Evolutionary conservation across 352 stramenopile species (phyloP), one percentile per base, ranked within the genome.

Genomic region (Phytophthora cryptogea): DNA sequence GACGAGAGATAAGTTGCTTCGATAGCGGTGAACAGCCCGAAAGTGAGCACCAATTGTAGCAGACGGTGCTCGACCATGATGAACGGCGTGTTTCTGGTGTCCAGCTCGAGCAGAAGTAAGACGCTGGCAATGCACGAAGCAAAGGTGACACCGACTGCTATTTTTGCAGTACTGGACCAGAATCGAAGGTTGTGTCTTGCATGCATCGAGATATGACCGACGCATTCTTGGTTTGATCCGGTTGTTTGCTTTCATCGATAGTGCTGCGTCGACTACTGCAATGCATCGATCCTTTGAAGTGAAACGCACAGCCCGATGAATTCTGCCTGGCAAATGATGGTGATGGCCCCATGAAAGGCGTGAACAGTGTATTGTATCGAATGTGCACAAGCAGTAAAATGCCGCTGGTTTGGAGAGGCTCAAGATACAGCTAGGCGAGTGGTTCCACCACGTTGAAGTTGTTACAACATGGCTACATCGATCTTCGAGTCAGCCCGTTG

Each of bases 61-160:
- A 59, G 3, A 4, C 17, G 78, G 43, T 27, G 62, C 57, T 27
- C 74, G 54, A 16, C 59, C 61, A 27, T 87, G 43, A 28, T 84
- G 58, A 39, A 73, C 66, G 3, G 68, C 75, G 47, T 37, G 44
- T 51, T 14, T 37, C 28, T 10, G 0, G 27, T 28, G 44, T n/a
- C 3, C 14, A 8, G 5, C 44, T 33, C 20, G 27, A 36, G 44
- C 28, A 54, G 9, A 44, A 54, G 16, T 37, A 35, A 45, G 37
- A 10, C 5, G n/a, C 16, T 42, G 45, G 36, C n/a, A 23, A 20
- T 5, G 14, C 32, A 37, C 10, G 27, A 28, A 40, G 14, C 37
- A 16, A 30, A 52, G 26, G 27, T 31, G 4, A 1, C 20, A 20
- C 28, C 4, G 10, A 39, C 9, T 16, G 53, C 53, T 53, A 53